Conservation (phyloP, 805 yeast genomes). For the Myxozyma sirexii region DNA sequence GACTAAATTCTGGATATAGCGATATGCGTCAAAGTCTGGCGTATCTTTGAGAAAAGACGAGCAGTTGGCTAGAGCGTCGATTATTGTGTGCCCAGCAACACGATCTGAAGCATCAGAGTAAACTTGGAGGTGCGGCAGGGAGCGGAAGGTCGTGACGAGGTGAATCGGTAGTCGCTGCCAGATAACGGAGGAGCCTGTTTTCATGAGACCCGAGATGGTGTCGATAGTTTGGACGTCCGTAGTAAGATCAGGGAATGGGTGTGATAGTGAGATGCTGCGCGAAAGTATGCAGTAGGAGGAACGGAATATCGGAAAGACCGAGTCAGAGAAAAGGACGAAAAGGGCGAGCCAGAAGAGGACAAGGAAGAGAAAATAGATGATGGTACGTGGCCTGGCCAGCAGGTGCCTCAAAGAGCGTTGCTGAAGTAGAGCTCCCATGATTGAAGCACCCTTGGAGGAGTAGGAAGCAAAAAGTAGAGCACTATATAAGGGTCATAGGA, state of each 20-base stretch:
- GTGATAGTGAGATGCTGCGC: no score
- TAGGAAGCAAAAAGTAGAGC: no score
- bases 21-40: conserved; percentile 37
- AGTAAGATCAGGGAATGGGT: no score
- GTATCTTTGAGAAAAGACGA: conserved; percentile 7
- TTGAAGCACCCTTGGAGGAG: no score
- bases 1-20: neutral
- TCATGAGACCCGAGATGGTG: conserved; percentile 37
- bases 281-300: neutral
- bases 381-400: no score
- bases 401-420: neutral
- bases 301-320: neutral
- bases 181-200: conserved; percentile 43
- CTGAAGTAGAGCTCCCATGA: neutral
- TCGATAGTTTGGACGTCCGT: neutral
- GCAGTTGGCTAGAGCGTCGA: conserved; percentile 39
- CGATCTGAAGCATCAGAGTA: conserved; percentile 43
- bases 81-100: conserved; percentile 41
- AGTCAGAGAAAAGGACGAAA: neutral
- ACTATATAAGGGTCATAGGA: no score
- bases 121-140: conserved; percentile 39
- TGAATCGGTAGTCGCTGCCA: conserved; percentile 45
- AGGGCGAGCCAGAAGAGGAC: neutral
- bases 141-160: conserved; percentile 40
- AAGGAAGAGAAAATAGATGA: neutral